Conservation (phyloP, 768 basidiomycete genomes). For the Pholiota molesta region DNA sequence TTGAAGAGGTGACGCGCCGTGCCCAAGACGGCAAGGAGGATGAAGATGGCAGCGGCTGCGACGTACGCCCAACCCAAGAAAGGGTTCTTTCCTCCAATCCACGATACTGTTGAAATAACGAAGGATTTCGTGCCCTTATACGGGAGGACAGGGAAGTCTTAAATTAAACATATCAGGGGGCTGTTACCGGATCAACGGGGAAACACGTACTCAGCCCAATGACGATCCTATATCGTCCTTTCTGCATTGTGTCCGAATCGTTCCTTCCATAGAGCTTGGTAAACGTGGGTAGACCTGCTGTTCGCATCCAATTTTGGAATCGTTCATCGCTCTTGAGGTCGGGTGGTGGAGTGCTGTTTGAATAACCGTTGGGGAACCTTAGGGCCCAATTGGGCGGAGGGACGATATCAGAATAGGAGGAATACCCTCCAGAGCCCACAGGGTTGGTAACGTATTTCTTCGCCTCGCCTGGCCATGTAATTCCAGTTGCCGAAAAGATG, state of each 20-base stretch:
- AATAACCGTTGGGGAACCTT: conserved; percentile 78
- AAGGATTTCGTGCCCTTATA: conserved; percentile 97
- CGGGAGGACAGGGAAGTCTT: conserved; percentile 90
- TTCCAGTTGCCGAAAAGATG: conserved; percentile 73
- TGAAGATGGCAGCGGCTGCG: conserved; percentile 83
- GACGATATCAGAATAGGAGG: conserved; percentile 62
- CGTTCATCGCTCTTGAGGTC: conserved; percentile 80
- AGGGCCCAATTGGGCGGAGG: conserved; percentile 93
- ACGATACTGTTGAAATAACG: conserved; percentile 96
- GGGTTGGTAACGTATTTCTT: conserved; percentile 83
- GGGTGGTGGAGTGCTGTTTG: conserved; percentile 63
- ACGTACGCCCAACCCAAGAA: conserved; percentile 99
- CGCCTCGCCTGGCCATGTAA: conserved; percentile 95
- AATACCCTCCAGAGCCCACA: conserved; percentile 49
- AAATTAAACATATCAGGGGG: conserved; percentile 10
- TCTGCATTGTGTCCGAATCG: conserved; percentile 69
- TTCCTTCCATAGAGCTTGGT: conserved; percentile 94
- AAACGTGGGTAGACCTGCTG: conserved; percentile 95
- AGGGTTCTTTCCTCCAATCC: conserved; percentile 98
- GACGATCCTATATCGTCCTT: conserved; percentile 76
- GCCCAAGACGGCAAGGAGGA: conserved; percentile 84
- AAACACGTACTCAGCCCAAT: conserved; percentile 77
- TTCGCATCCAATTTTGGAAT: conserved; percentile 99
- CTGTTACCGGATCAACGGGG: conserved; percentile 10
- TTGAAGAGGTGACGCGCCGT: conserved; percentile 92